Percentiles rank a stretch among this genome's conserved stretches.
These are phyloP conservation scores for Fusarium sp. DNA, from an alignment of 2,329 filamentous ascomycete species.

Conservation along the genomic window DNA sequence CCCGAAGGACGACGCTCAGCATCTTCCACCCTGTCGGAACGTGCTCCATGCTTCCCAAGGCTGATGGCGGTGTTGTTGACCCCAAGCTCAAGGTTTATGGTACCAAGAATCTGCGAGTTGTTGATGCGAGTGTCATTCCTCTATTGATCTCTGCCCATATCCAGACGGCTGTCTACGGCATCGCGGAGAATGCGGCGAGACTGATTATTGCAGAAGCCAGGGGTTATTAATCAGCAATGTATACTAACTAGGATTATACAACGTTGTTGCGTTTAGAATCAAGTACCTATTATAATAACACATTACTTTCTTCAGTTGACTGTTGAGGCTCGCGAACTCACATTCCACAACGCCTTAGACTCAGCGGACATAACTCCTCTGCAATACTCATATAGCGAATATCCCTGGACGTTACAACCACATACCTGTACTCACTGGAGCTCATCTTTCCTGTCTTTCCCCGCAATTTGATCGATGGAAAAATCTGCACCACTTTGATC, in stretches of 20 bases:
- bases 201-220: constrained; percentile 38
- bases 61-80: constrained; percentile 60
- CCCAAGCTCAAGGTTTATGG: constrained; percentile 59
- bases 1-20: constrained; percentile 30
- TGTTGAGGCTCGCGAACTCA: not conserved
- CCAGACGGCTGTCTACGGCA: constrained; percentile 65
- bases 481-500: not conserved
- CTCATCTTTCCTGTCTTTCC: not conserved
- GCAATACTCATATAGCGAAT: not conserved
- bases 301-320: not conserved
- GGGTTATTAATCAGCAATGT: not conserved
- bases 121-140: constrained; percentile 45
- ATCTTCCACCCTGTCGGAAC: constrained; percentile 57
- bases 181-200: constrained; percentile 60
- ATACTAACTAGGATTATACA: not conserved
- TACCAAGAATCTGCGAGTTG: constrained; percentile 59
- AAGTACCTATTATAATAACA: not conserved
- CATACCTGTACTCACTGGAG: not conserved
- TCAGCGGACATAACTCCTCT: not conserved
- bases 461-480: not conserved
- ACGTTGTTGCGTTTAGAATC: not conserved
- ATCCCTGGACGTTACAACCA: not conserved
- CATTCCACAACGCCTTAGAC: not conserved
- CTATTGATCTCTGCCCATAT: constrained; percentile 61
- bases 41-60: constrained; percentile 59